Conservation (phyloP, 192 early-diverging fungal genomes). For the Coemansia sp. region DNA sequence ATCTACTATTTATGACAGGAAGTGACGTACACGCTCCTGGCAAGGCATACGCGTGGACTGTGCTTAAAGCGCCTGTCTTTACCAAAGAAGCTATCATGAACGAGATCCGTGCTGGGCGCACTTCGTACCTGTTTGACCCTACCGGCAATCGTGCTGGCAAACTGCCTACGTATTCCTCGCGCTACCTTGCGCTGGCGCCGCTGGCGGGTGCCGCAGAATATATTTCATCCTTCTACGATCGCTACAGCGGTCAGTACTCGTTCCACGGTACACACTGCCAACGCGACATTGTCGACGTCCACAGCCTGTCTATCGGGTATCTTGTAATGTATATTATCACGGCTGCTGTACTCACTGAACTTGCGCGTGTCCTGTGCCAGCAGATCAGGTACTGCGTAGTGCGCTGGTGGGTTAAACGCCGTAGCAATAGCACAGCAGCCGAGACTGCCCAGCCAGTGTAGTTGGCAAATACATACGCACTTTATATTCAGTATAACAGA, state of each 20-base stretch:
- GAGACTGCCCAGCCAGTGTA: neutral
- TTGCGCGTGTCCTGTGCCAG: constrained; percentile 2
- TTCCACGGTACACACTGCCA: constrained; percentile 27
- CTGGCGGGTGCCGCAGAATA: neutral
- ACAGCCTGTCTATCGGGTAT: constrained; percentile 24
- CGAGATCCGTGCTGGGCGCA: constrained; percentile 56
- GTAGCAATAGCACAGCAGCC: neutral
- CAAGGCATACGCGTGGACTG: constrained; percentile 61
- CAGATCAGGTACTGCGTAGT: neutral
- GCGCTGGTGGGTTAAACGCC: neutral
- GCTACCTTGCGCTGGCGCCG: neutral
- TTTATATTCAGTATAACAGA: constrained; percentile 1
- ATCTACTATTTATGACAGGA: constrained; percentile 59
- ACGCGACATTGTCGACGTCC: constrained; percentile 49
- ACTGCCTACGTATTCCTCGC: neutral
- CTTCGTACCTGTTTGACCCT: constrained; percentile 65
- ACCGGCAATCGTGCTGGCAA: constrained; percentile 45
- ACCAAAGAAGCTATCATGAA: constrained; percentile 55
- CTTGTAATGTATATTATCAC: constrained; percentile 28
- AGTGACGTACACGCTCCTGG: constrained; percentile 65
- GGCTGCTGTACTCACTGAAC: constrained; percentile 16
- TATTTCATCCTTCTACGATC: neutral
- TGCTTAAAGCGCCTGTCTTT: constrained; percentile 47
- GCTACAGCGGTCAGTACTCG: neutral
- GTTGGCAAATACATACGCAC: neutral